These are phyloP conservation scores for Juglanconis juglandina DNA, from an alignment of 2,329 filamentous ascomycete genomes.

Conservation along the genomic window DNA sequence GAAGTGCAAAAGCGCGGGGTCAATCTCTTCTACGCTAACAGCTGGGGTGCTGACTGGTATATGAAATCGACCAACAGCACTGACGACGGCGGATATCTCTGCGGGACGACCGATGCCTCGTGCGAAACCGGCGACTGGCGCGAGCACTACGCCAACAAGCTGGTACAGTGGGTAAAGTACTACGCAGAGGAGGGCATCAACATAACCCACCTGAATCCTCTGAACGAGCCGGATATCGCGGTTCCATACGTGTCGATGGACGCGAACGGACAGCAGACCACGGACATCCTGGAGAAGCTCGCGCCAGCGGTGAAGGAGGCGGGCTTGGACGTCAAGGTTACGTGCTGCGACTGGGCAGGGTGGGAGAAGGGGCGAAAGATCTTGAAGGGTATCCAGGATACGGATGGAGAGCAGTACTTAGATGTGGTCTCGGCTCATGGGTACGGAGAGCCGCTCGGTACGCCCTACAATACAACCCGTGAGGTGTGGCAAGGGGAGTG, in stretches of 20 bases:
- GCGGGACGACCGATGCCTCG: slow-evolving; percentile 1
- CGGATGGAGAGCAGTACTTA: slow-evolving; percentile 30
- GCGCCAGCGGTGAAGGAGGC: slow-evolving; percentile 1
- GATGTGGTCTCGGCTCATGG: slow-evolving; percentile 38
- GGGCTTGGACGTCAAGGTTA: slow-evolving; percentile 7
- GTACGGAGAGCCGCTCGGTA: slow-evolving; percentile 32
- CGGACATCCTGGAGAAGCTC: slow-evolving; percentile 8
- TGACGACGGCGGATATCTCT: slow-evolving; percentile 8
- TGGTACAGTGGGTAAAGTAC: slow-evolving; percentile 10
- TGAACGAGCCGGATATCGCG: slow-evolving; percentile 19
- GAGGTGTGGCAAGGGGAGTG: slow-evolving; percentile 41
- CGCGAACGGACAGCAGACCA: slow-evolving; percentile 10
- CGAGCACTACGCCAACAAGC: slow-evolving; percentile 10
- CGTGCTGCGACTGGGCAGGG: slow-evolving; percentile 6
- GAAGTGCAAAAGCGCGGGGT: slow-evolving; percentile 11
- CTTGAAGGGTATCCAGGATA: slow-evolving; percentile 10
- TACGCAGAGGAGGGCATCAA: slow-evolving; percentile 17
- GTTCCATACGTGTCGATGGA: slow-evolving; percentile 18
- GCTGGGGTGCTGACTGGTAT: slow-evolving; percentile 7
- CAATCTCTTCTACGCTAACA: slow-evolving; percentile 10
- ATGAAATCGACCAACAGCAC: slow-evolving; percentile 7
- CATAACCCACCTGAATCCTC: slow-evolving; percentile 18
- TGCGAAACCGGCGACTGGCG: slow-evolving; percentile 13
- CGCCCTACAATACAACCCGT: slow-evolving; percentile 34
- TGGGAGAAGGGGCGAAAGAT: slow-evolving; percentile 1